These are phyloP conservation scores for Talaromyces sp. DNA, from an alignment of 2,329 filamentous ascomycete species.

Conservation along the genomic window DNA sequence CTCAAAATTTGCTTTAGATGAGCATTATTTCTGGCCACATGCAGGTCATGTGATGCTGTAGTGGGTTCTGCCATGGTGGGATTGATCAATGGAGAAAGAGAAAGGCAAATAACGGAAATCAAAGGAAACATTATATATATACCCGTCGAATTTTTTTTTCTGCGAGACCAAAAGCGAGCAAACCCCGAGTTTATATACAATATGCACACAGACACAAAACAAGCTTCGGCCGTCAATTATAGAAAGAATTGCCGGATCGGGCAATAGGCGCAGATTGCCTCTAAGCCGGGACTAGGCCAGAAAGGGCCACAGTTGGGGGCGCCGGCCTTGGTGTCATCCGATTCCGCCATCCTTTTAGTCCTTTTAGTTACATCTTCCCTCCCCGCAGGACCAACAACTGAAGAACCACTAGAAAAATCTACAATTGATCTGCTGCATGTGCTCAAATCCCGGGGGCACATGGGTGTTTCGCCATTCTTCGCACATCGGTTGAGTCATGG, in stretches of 20 bases:
- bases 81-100: background rate
- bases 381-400: background rate
- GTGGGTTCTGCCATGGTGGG: background rate
- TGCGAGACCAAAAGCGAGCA: background rate
- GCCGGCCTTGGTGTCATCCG: background rate
- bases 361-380: too few species aligned
- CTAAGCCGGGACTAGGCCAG: too few species aligned
- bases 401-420: background rate
- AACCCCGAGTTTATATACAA: background rate
- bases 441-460: background rate
- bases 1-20: background rate
- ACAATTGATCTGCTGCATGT: background rate
- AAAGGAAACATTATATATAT: background rate
- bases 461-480: background rate
- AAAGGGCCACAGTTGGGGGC: too few species aligned
- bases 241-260: background rate
- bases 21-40: too few species aligned
- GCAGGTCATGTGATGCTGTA: too few species aligned
- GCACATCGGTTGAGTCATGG: background rate
- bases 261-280: background rate
- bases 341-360: too few species aligned
- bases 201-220: background rate
- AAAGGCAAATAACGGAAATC: background rate
- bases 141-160: background rate
- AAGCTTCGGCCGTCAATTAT: background rate